A percentile compares a stretch with the other conserved stretches of the same genome.
These are phyloP conservation scores for Trapa bicornis DNA, from an alignment of 345 rosid species.

Conservation along the genomic window DNA sequence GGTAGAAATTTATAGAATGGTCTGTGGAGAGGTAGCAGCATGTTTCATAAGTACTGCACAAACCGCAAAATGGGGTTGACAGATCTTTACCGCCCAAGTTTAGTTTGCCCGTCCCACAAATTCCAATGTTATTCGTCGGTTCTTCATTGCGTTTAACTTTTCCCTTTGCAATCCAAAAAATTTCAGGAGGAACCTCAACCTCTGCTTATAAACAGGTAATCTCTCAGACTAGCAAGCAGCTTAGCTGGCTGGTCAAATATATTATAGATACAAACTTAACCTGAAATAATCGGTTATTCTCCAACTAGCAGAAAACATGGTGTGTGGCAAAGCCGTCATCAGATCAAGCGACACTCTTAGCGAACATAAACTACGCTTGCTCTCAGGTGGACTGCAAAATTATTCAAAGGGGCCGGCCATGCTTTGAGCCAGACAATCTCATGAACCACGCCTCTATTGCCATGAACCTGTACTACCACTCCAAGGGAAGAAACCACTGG, in stretches of 20 bases:
- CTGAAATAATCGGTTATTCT: neutral
- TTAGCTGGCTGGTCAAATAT: neutral
- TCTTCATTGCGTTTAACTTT: neutral
- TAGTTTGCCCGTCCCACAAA: neutral
- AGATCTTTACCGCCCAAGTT: neutral
- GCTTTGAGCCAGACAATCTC: constrained; percentile 25
- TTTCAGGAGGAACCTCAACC: neutral
- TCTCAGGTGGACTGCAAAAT: constrained; percentile 25
- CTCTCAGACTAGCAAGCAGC: neutral
- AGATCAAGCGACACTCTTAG: constrained; percentile 20
- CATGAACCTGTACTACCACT: constrained; percentile 39
- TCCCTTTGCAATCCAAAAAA: neutral
- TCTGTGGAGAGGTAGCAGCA: neutral
- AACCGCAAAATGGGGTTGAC: neutral
- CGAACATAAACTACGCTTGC: constrained; percentile 30
- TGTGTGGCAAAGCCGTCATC: constrained; percentile 31
- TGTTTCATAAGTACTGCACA: neutral
- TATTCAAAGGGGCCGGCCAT: constrained; percentile 27
- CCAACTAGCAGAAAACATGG: constrained; percentile 20
- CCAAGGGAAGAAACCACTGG: constrained; percentile 24
- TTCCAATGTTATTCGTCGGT: neutral
- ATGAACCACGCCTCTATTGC: constrained; percentile 37
- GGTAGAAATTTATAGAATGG: neutral
- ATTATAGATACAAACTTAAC: neutral
- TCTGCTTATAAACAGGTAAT: constrained; percentile 2